Conservation (phyloP, 495 filamentous ascomycete species). For the Xylaria castorea region DNA sequence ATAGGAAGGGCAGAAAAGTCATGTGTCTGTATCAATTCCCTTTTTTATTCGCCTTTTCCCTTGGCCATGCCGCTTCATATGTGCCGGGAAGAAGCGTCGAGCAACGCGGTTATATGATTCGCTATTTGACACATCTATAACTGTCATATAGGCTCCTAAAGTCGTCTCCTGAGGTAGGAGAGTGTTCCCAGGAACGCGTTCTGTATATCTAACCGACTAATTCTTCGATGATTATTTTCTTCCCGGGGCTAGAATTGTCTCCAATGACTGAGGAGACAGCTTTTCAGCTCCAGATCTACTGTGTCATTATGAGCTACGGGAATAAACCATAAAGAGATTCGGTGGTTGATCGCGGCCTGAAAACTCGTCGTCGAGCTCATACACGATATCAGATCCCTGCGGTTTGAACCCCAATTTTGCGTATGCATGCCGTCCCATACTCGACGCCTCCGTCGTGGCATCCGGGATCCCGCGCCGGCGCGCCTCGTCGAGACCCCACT, state of each 20-base stretch:
- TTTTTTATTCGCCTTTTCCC: too few species aligned
- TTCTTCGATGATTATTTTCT: neutral
- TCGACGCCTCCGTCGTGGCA: constrained; percentile 49
- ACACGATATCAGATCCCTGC: constrained; percentile 41
- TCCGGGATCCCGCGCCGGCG: constrained; percentile 47
- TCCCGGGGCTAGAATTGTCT: neutral
- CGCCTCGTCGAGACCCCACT: constrained; percentile 52
- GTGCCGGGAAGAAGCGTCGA: too few species aligned
- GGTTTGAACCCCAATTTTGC: constrained; percentile 46
- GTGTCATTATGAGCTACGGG: neutral
- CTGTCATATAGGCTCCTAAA: neutral
- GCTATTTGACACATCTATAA: too few species aligned
- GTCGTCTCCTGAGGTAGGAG: neutral
- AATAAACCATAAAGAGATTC: constrained; percentile 49
- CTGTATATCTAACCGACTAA: neutral
- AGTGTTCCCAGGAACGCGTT: neutral
- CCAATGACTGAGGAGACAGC: neutral
- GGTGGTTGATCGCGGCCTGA: constrained; percentile 35
- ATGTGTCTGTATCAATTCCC: too few species aligned
- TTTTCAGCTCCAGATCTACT: neutral
- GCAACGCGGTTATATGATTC: too few species aligned
- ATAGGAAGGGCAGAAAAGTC: too few species aligned
- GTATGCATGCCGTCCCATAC: constrained; percentile 53
- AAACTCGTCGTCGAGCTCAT: constrained; percentile 49
- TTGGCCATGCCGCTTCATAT: too few species aligned